These are phyloP conservation scores for Argentina anserina DNA, from an alignment of 306 rosid genomes.

Conservation along the genomic window DNA sequence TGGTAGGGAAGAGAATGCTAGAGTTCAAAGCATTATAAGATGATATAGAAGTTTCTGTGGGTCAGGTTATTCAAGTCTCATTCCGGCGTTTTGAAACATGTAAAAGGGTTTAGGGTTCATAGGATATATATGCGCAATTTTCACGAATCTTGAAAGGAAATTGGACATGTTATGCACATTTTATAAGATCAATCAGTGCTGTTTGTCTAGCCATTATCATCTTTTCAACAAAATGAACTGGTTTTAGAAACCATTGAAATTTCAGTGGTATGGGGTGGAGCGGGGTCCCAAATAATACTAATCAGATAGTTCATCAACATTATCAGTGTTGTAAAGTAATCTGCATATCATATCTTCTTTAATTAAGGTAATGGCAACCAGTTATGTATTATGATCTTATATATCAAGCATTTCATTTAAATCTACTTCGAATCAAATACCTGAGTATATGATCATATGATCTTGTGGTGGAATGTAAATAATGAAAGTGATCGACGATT, in stretches of 20 bases:
- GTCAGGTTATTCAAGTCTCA: not conserved
- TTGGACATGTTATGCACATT: not conserved
- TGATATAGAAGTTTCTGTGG: conserved; percentile 5
- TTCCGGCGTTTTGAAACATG: not conserved
- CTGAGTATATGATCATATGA: not conserved
- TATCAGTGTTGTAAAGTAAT: not conserved
- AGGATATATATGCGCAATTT: not conserved
- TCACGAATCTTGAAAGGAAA: not conserved
- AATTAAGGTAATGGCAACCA: not conserved
- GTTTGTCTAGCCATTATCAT: not conserved
- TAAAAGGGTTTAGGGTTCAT: not conserved
- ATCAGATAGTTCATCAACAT: not conserved
- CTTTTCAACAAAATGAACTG: not conserved
- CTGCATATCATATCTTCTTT: not conserved
- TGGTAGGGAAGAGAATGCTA: not conserved
- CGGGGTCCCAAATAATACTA: not conserved
- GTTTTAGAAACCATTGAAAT: not conserved
- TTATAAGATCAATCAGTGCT: not conserved
- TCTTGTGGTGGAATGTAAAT: not conserved
- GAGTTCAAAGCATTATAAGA: not conserved
- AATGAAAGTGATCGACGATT: not conserved
- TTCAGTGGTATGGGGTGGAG: not conserved
- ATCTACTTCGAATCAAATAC: not conserved
- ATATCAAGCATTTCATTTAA: not conserved
- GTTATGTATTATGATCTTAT: not conserved